Percentiles rank a stretch among this genome's conserved stretches.
Evolutionary conservation across 805 yeast species (phyloP).

Genomic region (Candida nemodendra): DNA sequence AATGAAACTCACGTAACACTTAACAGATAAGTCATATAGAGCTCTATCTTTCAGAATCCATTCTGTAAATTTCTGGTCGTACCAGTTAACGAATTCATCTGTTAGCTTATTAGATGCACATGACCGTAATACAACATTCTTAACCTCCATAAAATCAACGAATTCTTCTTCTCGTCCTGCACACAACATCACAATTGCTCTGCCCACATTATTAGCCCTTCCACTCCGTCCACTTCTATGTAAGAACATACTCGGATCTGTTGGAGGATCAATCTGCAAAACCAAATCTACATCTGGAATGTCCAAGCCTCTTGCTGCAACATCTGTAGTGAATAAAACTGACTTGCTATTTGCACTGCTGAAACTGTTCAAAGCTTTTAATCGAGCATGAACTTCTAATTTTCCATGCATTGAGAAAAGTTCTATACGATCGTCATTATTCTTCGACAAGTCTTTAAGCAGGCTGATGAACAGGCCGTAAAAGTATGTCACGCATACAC

Average conservation of each 20-base stretch:
- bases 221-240: conserved; percentile 97
- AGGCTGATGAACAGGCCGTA: conserved; percentile 53
- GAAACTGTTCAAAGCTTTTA: conserved; percentile 67
- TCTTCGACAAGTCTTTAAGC: conserved; percentile 25
- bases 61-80: conserved; percentile 33
- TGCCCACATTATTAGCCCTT: conserved; percentile 82
- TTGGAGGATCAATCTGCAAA: conserved; percentile 92
- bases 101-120: conserved; percentile 26
- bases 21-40: conserved; percentile 76
- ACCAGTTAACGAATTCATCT: conserved; percentile 23
- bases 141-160: conserved; percentile 75
- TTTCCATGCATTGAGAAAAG: conserved; percentile 89
- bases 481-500: conserved; percentile 78
- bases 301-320: conserved; percentile 97
- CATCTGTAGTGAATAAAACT: conserved; percentile 88
- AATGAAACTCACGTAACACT: conserved; percentile 79
- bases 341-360: conserved; percentile 48
- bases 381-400: conserved; percentile 73
- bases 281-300: conserved; percentile 93
- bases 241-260: conserved; percentile 85
- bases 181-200: conserved; percentile 70
- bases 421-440: conserved; percentile 21
- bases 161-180: conserved; percentile 80
- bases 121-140: conserved; percentile 53
- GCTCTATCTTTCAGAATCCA: conserved; percentile 76